Base-by-base conservation (phyloP, 148 eudicot genomes). In the Polygonum aviculare region DNA sequence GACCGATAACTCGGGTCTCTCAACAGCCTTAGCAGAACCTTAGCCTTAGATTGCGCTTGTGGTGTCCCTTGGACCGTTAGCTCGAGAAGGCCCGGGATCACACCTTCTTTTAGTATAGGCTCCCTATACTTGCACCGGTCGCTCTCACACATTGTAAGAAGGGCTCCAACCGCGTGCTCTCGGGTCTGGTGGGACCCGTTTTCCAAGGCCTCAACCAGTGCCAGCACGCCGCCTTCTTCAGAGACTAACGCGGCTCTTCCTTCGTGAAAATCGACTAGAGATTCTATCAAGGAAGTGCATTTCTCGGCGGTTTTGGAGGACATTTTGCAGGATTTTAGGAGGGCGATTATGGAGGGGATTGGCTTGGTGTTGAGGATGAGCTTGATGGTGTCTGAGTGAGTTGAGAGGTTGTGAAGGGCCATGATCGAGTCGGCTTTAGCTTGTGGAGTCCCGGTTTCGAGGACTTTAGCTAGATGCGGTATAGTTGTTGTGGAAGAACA, bases 351-450 rank as follows among this genome's bases (percentile, higher is more conserved):
- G 39, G 82, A 86, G 54, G 91, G 88, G 16, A 95, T 77, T 3
- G 97, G 94, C 12, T 91, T 77, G 10, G 91, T 59, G 15, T 87
- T 83, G 15, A 95, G 87, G 69, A 92, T 93, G 9, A 76, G 60
- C 77, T 6, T 70, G 12, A 89, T 77, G 78, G 88, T 86, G 65
- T 91, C 80, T 0, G 84, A 79, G 80, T 89, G 78, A 0, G 97
- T 92, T 14, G 99, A 95, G 76, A 95, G 93, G 78, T 95, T 95
- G 86, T 86, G 89, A 12, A 95, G 96, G 15, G 99, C 97, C 86
- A 88, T 83, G 57, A 92, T 81, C 39, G 97, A 84, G 69, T 95
- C 99, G 7, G 81, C 80, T 80, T 86, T 95, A 57, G 99, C 90
- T 77, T 92, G 96, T 51, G 83, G 75, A 67, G 86, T 84, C 16